A percentile compares a stretch with the other conserved stretches of the same genome.
Conservation (phyloP, 2,329 filamentous ascomycete genomes). For the Aspergillus brasiliensis region DNA sequence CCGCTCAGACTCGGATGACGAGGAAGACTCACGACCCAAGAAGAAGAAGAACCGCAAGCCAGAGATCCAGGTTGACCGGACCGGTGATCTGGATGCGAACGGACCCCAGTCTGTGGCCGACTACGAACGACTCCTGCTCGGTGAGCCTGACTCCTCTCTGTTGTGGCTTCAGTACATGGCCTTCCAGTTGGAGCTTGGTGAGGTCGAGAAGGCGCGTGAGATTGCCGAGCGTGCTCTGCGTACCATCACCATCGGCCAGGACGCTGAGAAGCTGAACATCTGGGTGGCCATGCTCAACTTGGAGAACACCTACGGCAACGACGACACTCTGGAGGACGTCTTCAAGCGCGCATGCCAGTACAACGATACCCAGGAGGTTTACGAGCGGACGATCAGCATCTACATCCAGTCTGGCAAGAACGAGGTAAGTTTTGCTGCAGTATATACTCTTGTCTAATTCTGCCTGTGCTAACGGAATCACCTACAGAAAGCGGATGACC, state of each 20-base stretch:
- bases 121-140: constrained; percentile 89
- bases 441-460: too few species aligned
- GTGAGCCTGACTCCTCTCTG: constrained; percentile 87
- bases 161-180: constrained; percentile 98
- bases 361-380: constrained; percentile 87
- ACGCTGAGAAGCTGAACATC: constrained; percentile 89
- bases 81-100: constrained; percentile 84
- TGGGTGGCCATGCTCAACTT: constrained; percentile 95
- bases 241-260: constrained; percentile 87
- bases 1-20: constrained; percentile 55
- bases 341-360: constrained; percentile 93
- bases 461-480: constrained; percentile 28
- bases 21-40: constrained; percentile 53
- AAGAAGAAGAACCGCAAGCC: constrained; percentile 76
- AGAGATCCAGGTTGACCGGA: constrained; percentile 82
- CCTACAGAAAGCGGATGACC: constrained; percentile 75
- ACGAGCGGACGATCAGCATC: constrained; percentile 87
- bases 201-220: constrained; percentile 82
- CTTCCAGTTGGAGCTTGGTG: constrained; percentile 92
- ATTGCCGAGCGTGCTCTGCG: constrained; percentile 87
- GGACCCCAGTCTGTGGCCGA: constrained; percentile 89
- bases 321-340: constrained; percentile 77
- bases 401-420: constrained; percentile 90
- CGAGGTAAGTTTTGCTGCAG: constrained; percentile 60
- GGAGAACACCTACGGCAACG: constrained; percentile 84